phyloP scores from a whole-genome alignment of 192 early-diverging fungal species.

The Coemansia pectinata region DNA sequence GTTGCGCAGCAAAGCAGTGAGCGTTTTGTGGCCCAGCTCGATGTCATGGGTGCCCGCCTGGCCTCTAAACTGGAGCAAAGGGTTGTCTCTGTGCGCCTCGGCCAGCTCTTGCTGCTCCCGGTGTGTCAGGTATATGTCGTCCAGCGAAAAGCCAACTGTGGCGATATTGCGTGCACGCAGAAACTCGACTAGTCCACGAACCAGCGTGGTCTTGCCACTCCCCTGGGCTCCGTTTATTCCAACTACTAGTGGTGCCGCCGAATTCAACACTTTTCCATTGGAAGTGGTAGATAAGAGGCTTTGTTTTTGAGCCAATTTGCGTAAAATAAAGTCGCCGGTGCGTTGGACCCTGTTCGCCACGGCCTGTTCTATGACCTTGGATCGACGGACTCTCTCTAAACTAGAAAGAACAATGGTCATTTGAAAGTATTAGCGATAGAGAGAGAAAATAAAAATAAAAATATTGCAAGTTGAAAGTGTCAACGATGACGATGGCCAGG shows the following conservation, averaged over 20 bases:
- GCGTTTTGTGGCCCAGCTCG: slow-evolving; percentile 57
- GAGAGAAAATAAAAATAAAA: background rate
- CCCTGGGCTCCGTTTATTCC: slow-evolving; percentile 85
- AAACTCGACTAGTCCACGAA: slow-evolving; percentile 47
- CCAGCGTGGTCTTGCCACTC: slow-evolving; percentile 67
- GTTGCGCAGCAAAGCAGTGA: slow-evolving; percentile 52
- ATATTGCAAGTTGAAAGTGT: background rate
- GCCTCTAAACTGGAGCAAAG: slow-evolving; percentile 78
- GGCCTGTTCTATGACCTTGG: slow-evolving; percentile 16
- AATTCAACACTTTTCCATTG: background rate
- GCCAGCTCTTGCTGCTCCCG: slow-evolving; percentile 60
- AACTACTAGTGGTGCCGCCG: slow-evolving; percentile 58
- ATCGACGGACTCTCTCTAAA: slow-evolving; percentile 30
- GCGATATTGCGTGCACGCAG: slow-evolving; percentile 51
- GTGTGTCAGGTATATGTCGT: slow-evolving; percentile 84
- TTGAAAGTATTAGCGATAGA: background rate
- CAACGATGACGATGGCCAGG: background rate
- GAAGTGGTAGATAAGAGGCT: background rate
- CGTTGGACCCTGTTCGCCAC: slow-evolving; percentile 17
- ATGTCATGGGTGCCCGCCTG: slow-evolving; percentile 92
- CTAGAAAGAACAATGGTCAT: slow-evolving; percentile 38
- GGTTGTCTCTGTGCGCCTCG: slow-evolving; percentile 54
- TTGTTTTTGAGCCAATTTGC: slow-evolving; percentile 37
- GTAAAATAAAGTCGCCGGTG: slow-evolving; percentile 35
- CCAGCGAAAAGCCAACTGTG: slow-evolving; percentile 70